phyloP scores from a whole-genome alignment of 371 early-diverging fungal species.

The Mortierella sp. region DNA sequence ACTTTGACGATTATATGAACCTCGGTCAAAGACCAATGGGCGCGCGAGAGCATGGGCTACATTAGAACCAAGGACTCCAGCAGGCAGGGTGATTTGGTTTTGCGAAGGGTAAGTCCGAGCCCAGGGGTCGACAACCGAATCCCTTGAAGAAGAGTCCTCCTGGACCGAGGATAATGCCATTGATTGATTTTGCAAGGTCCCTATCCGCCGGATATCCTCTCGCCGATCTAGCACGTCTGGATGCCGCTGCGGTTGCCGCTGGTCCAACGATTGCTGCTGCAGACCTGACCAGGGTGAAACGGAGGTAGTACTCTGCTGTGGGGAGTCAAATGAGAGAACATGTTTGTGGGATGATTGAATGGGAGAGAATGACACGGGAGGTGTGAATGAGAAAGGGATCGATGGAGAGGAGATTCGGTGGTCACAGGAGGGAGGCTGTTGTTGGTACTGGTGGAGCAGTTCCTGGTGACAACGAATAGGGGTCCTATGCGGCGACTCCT shows the following conservation, averaged over 20 bases:
- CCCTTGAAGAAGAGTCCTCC: too few relatives aligned
- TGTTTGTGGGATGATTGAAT: not conserved
- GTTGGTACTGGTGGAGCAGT: not conserved
- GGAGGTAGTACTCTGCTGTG: not conserved
- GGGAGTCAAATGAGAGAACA: not conserved
- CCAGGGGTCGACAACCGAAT: slow-evolving; percentile 5
- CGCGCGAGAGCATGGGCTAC: slow-evolving; percentile 9
- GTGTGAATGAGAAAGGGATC: not conserved
- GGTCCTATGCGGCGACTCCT: not conserved
- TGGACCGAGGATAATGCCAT: not conserved
- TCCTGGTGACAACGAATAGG: not conserved
- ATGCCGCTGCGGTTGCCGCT: not conserved
- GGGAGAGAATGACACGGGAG: not conserved
- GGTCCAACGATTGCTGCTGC: not conserved
- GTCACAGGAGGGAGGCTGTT: not conserved
- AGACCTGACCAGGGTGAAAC: not conserved
- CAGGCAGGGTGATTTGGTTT: not conserved
- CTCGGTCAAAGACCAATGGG: slow-evolving; percentile 20
- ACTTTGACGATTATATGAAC: slow-evolving; percentile 4
- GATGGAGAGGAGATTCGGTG: not conserved
- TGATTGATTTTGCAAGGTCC: too few relatives aligned
- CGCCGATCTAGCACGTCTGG: too few relatives aligned
- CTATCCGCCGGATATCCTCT: not conserved
- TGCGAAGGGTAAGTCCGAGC: slow-evolving; percentile 1
- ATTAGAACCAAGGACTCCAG: not conserved